Conservation (phyloP, 805 yeast genomes). For the Lipomyces orientalis region DNA sequence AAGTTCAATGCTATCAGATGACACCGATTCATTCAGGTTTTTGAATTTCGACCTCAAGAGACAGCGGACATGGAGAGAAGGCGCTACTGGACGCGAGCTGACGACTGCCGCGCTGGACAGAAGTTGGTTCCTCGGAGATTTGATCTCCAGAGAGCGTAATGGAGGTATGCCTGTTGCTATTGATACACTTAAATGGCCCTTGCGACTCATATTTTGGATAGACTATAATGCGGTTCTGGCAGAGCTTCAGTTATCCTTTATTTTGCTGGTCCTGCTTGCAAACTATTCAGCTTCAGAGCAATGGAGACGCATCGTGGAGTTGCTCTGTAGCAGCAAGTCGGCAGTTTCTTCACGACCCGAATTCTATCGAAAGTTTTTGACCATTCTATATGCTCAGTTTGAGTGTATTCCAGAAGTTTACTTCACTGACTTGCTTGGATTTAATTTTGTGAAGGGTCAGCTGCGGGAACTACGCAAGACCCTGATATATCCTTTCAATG, state of each 20-base stretch:
- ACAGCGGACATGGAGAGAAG: slow-evolving; percentile 47
- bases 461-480: slow-evolving; percentile 31
- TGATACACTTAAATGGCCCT: neutral
- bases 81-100: slow-evolving; percentile 49
- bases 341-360: slow-evolving; percentile 40
- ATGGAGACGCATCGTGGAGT: slow-evolving; percentile 61
- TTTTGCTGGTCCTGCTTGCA: slow-evolving; percentile 59
- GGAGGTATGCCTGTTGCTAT: slow-evolving; percentile 18
- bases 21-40: slow-evolving; percentile 49
- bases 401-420: slow-evolving; percentile 53
- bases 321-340: slow-evolving; percentile 50
- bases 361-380: slow-evolving; percentile 47
- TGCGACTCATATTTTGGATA: slow-evolving; percentile 24
- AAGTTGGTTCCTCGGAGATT: slow-evolving; percentile 59
- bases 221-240: slow-evolving; percentile 50
- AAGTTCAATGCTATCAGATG: neutral
- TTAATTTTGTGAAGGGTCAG: slow-evolving; percentile 35
- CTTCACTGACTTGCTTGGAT: slow-evolving; percentile 46
- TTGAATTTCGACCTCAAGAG: slow-evolving; percentile 51
- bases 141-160: slow-evolving; percentile 41
- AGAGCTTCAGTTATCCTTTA: slow-evolving; percentile 60
- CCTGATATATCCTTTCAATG: neutral
- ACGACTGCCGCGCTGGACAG: slow-evolving; percentile 65
- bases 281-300: slow-evolving; percentile 68
- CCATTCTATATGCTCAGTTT: slow-evolving; percentile 48